Base-by-base conservation (phyloP, 2,329 filamentous ascomycete genomes). In the Exophiala phaeomuriformis region DNA sequence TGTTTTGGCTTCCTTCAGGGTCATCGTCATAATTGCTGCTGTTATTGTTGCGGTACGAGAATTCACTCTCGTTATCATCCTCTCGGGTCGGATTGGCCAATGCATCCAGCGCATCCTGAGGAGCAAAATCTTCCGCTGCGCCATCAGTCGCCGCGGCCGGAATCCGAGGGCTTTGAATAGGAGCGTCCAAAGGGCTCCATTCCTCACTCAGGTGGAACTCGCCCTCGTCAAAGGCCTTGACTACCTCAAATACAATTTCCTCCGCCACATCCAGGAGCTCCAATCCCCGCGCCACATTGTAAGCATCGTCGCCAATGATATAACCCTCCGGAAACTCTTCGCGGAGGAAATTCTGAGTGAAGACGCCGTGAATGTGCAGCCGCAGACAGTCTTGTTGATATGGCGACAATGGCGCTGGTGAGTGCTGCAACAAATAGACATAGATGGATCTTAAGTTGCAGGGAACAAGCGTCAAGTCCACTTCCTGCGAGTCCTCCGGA, bases 1-100 rank as follows among this genome's bases (percentile, higher is more conserved):
- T 83, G 56, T 90, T 90, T 64, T 93, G 87, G 4, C 87, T 88
- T 55, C 78, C 75, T 5, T 69, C 58, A 4, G 56, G 48, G 44
- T 62, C 57, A 8, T 61, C 65, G 35, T 74, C 73, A 39, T 19
- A 19, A 19, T 19, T 19, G 19, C 19, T 19, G 19, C 19, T 19
- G 19, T 19, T 19, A 19, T 72, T 69, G 49, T 71, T 59, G 10
- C 46, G 68, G 12, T 70, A 65, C 69, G 70, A 74, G 6, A 72
- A 73, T 50, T 57, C 51, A 29, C 73, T 72, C 9, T 74, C 66
- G 51, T 68, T 76, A 64, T 68, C 72, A 36, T 71, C 68, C 55
- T 73, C 72, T 35, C 65, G 64, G 4, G 65, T 64, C 3, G 69
- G 68, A 57, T 72, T 70, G 1, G 44, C 48, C 28, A 55, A 40